Evolutionary conservation across 2,329 filamentous ascomycete species (phyloP).

Genomic region (Phoma herbarum): DNA sequence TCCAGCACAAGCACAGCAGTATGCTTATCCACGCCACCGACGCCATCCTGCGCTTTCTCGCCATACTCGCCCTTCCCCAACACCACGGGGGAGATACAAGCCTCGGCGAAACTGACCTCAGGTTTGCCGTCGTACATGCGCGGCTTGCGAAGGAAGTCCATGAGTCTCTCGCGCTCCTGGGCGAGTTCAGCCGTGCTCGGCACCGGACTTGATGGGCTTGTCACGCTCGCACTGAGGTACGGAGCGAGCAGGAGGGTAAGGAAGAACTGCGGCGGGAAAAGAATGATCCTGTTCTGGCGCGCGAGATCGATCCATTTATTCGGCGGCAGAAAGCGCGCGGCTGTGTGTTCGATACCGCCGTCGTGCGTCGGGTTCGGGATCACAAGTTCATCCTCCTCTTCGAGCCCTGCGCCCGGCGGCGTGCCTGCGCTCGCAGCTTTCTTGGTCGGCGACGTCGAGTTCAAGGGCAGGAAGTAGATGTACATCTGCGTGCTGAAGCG

Average conservation of each 20-base stretch:
- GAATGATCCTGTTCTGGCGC: constrained; percentile 71
- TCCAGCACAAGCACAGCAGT: constrained; percentile 63
- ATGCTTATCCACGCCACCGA: constrained; percentile 55
- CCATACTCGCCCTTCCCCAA: constrained; percentile 51
- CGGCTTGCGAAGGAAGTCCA: constrained; percentile 65
- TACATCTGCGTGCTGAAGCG: constrained; percentile 98
- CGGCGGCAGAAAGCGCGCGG: constrained; percentile 78
- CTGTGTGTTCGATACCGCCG: constrained; percentile 74
- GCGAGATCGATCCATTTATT: constrained; percentile 74
- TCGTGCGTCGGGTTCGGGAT: constrained; percentile 76
- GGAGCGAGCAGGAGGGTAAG: constrained; percentile 68
- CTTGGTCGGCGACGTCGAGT: constrained; percentile 43
- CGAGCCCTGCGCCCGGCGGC: constrained; percentile 43
- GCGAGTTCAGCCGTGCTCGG: constrained; percentile 53
- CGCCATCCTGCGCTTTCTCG: constrained; percentile 38
- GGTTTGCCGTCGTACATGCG: constrained; percentile 38
- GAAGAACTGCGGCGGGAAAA: constrained; percentile 91
- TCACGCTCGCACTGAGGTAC: constrained; percentile 58
- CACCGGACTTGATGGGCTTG: constrained; percentile 31
- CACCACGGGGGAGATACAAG: constrained; percentile 54
- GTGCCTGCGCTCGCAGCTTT: constrained; percentile 39
- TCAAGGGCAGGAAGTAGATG: constrained; percentile 81
- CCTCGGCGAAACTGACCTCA: constrained; percentile 55
- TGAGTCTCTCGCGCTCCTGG: constrained; percentile 40
- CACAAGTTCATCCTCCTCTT: constrained; percentile 59